Conservation (phyloP, 2,329 filamentous ascomycete species). For the Fusarium chlamydosporum region DNA sequence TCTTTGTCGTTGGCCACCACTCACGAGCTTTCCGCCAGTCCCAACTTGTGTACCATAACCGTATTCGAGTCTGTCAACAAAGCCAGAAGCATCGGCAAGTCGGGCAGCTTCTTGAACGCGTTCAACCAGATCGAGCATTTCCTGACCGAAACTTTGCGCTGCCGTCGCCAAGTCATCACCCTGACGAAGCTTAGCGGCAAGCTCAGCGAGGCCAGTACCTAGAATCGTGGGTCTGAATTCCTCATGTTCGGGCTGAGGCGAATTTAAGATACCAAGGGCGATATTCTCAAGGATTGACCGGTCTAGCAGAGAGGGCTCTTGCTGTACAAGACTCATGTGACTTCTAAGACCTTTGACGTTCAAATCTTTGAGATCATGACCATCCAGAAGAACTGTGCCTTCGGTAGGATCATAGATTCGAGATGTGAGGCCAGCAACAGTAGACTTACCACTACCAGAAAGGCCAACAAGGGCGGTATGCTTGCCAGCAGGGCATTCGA, state of each 20-base stretch:
- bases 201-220: conserved; percentile 62
- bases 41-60: conserved; percentile 69
- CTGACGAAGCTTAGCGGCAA: conserved; percentile 66
- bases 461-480: conserved; percentile 71
- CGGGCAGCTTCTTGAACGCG: conserved; percentile 66
- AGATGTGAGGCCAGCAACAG: conserved; percentile 67
- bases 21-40: conserved; percentile 66
- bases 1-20: conserved; percentile 72
- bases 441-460: conserved; percentile 71
- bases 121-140: conserved; percentile 65
- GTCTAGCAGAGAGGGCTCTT: conserved; percentile 62
- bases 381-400: conserved; percentile 64
- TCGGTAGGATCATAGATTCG: conserved; percentile 70
- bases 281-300: conserved; percentile 67
- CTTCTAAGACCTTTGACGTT: conserved; percentile 62
- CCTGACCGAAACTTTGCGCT: conserved; percentile 60
- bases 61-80: conserved; percentile 67
- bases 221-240: conserved; percentile 63
- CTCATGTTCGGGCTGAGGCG: conserved; percentile 57
- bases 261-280: conserved; percentile 64
- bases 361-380: conserved; percentile 61
- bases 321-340: conserved; percentile 61
- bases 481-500: conserved; percentile 64
- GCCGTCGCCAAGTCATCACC: conserved; percentile 64
- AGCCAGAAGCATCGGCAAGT: conserved; percentile 71